Conservation (phyloP, 495 filamentous ascomycete genomes). For the Astrocystis sublimbata region DNA sequence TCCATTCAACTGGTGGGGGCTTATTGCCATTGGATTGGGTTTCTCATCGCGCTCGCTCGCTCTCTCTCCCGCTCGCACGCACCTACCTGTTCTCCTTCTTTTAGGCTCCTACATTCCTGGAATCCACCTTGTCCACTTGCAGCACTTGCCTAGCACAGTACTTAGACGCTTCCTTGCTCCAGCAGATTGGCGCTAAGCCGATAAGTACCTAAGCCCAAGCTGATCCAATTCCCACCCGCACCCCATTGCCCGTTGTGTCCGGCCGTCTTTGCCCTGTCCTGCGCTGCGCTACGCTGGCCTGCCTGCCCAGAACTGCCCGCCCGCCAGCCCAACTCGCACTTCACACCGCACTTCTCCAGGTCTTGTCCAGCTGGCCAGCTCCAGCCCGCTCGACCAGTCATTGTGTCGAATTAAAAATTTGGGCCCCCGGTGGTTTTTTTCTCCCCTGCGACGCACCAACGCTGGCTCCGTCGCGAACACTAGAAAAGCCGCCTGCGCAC, state of each 20-base stretch:
- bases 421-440: conserved; percentile 16
- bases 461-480: conserved; percentile 8
- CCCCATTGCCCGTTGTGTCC: too few relatives aligned
- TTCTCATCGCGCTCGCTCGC: too few relatives aligned
- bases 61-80: background rate
- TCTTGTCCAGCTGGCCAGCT: conserved; percentile 5
- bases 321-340: conserved; percentile 9
- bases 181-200: conserved; percentile 7
- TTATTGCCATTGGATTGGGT: too few relatives aligned
- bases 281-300: too few relatives aligned
- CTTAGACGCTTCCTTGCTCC: conserved; percentile 9
- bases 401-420: conserved; percentile 4
- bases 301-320: too few relatives aligned
- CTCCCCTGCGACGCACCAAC: conserved; percentile 11
- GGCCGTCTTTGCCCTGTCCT: too few relatives aligned
- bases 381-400: conserved; percentile 13
- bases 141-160: too few relatives aligned
- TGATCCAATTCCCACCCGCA: conserved; percentile 15
- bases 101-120: background rate
- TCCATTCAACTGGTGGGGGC: background rate
- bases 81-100: background rate
- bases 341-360: conserved; percentile 23
- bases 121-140: too few relatives aligned
- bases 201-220: too few relatives aligned
- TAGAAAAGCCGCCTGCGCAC: conserved; percentile 20